Evolutionary conservation across 2,329 filamentous ascomycete genomes (phyloP).

Genomic region (Bipolaris victoriae): DNA sequence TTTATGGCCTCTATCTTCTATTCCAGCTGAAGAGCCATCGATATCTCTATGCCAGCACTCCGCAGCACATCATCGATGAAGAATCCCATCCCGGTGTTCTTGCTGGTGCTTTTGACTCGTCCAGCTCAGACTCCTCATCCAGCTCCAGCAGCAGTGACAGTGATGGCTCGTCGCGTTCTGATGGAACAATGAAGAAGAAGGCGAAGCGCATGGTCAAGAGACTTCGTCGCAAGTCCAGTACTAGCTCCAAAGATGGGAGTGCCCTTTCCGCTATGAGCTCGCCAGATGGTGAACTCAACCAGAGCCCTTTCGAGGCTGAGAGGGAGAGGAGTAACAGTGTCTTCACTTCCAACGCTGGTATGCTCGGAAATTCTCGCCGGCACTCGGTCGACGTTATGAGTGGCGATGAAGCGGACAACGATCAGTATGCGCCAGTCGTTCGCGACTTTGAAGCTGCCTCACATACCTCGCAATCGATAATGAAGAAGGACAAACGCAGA

Average conservation of each 20-base stretch:
- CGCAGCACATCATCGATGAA: conserved; percentile 90
- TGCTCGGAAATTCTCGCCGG: conserved; percentile 38
- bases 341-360: conserved; percentile 25
- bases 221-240: conserved; percentile 77
- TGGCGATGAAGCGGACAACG: conserved; percentile 63
- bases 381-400: conserved; percentile 54
- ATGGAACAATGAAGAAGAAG: conserved; percentile 74
- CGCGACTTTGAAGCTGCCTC: conserved; percentile 57
- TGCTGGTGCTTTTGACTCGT: conserved; percentile 79
- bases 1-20: conserved; percentile 82
- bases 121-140: conserved; percentile 60
- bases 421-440: conserved; percentile 49
- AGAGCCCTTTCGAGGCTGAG: conserved; percentile 49
- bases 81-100: conserved; percentile 86
- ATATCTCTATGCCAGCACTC: conserved; percentile 90
- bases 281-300: conserved; percentile 50
- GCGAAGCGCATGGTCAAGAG: conserved; percentile 78
- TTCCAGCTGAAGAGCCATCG: conserved; percentile 93
- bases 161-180: conserved; percentile 67
- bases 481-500: conserved; percentile 50
- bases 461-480: conserved; percentile 41
- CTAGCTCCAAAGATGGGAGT: conserved; percentile 68
- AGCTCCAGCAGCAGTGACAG: conserved; percentile 62
- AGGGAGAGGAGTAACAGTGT: conserved; percentile 32
- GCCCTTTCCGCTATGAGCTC: conserved; percentile 55